Evolutionary conservation across 768 basidiomycete species (phyloP).

Genomic region (Kwoniella pini): DNA sequence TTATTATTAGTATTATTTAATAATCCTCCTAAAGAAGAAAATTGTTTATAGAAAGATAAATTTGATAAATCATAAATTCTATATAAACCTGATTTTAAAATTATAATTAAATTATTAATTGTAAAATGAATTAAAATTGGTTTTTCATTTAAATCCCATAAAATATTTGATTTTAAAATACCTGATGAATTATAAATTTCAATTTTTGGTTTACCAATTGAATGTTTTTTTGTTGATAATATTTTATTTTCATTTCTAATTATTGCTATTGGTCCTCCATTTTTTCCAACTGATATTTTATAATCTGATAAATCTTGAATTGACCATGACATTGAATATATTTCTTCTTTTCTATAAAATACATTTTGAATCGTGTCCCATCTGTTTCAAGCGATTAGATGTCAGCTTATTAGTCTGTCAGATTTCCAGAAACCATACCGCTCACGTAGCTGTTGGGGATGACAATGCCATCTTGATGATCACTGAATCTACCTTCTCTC

Average conservation of each 20-base stretch:
- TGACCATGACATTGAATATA: constrained; percentile 79
- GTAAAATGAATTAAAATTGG: constrained; percentile 62
- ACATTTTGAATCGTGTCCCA: constrained; percentile 88
- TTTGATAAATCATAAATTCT: constrained; percentile 64
- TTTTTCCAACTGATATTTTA: constrained; percentile 73
- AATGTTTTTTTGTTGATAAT: constrained; percentile 64
- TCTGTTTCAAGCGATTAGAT: constrained; percentile 29
- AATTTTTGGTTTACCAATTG: constrained; percentile 77
- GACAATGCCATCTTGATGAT: background rate
- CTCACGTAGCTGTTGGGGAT: constrained; percentile 15
- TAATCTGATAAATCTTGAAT: constrained; percentile 77
- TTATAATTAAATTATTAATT: constrained; percentile 61
- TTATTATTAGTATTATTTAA: constrained; percentile 71
- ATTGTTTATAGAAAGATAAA: constrained; percentile 80
- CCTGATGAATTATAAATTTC: constrained; percentile 86
- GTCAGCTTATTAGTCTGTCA: too few species aligned
- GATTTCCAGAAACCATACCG: too few species aligned
- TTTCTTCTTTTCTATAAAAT: constrained; percentile 77
- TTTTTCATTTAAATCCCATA: constrained; percentile 83
- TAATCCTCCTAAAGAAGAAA: too few species aligned
- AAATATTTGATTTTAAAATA: constrained; percentile 58
- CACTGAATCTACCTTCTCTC: too few species aligned
- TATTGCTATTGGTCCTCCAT: constrained; percentile 91
- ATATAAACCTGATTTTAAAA: constrained; percentile 91
- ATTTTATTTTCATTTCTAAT: constrained; percentile 83